Conservation (phyloP, 2,329 filamentous ascomycete species). For the Paraconiothyrium sp. region DNA sequence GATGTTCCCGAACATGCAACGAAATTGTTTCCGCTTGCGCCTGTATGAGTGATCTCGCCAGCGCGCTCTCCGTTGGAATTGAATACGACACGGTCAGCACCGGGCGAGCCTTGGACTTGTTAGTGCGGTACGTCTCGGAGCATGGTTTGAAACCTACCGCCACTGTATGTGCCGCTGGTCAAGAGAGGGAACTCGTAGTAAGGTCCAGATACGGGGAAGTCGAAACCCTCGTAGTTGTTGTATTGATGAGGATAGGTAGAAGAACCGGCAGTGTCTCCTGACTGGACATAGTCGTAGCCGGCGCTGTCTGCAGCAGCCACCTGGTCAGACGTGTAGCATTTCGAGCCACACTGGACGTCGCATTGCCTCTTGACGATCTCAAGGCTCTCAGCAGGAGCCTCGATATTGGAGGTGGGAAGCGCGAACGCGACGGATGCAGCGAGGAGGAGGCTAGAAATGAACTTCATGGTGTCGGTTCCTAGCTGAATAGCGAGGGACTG, state of each 20-base stretch:
- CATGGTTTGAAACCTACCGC: no score
- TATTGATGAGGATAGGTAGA: slow-evolving; percentile 67
- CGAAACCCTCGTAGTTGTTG: slow-evolving; percentile 70
- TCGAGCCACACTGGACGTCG: slow-evolving; percentile 44
- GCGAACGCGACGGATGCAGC: slow-evolving; percentile 4
- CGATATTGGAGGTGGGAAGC: slow-evolving; percentile 7
- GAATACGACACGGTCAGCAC: slow-evolving; percentile 73
- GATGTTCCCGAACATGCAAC: slow-evolving; percentile 64
- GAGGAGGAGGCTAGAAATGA: slow-evolving; percentile 5
- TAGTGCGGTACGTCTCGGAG: background rate
- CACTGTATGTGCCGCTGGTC: slow-evolving; percentile 58
- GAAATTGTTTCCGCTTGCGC: slow-evolving; percentile 73
- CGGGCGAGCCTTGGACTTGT: slow-evolving; percentile 63
- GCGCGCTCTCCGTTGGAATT: slow-evolving; percentile 65
- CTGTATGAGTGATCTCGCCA: slow-evolving; percentile 75
- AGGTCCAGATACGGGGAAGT: slow-evolving; percentile 64
- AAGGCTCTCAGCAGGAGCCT: background rate
- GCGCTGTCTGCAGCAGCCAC: slow-evolving; percentile 61
- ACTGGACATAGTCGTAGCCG: slow-evolving; percentile 62
- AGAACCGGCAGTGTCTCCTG: slow-evolving; percentile 49
- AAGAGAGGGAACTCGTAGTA: slow-evolving; percentile 72
- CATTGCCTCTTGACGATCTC: slow-evolving; percentile 10
- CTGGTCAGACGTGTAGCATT: slow-evolving; percentile 61
- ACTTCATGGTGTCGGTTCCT: slow-evolving; percentile 9
- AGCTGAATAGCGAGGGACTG: background rate